Evolutionary conservation across 2,329 filamentous ascomycete species (phyloP), one percentile per base, ranked within the genome.

Genomic region (Graphilbum ipis-grandicollis): DNA sequence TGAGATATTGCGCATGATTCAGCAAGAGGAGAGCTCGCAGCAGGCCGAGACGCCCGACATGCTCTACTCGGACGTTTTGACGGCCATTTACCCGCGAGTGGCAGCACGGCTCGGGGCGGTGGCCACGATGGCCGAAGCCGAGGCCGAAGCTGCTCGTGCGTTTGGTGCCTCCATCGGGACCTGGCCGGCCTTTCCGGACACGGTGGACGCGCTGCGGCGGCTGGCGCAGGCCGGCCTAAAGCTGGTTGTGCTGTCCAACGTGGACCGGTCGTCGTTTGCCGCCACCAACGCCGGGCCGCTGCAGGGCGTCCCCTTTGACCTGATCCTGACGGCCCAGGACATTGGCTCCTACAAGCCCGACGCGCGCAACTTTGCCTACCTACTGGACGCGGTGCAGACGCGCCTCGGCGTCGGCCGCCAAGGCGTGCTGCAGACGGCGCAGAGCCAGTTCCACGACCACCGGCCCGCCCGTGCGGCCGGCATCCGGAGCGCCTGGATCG

Each of bases 271-370:
- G 8, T 65, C 47, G 41, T 55, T 59, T 36, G 43, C 45, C 1
- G 51, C 46, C 1, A 55, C 56, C 30, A 37, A 37, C 22, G 21
- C 35, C 9, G 35, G 35, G 3, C 35, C 35, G 8, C 30, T 37
- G 17, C 1, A 40, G 50, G 3, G 63, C 0, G 60, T 68, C 3
- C 34, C 33, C 9, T 64, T 83, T 47, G 75, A 79, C 46, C 63
- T 65, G 12, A 59, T 80, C 19, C 71, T 78, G 52, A 82, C 77
- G 3, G 79, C 79, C 2, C 61, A 84, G 53, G 68, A 79, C 32
- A 71, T 84, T 37, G 77, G 79, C 1, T 64, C 60, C 7, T 85
- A 84, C 52, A 85, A 85, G 57, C 80, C 80, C 0, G 57, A 68
- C 42, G 50, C 55, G 28, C 51, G 51, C 21, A 83, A 82, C 47